Evolutionary conservation across 176 grass and related monocot genomes (phyloP).

Genomic region (Pontederia paniculata): DNA sequence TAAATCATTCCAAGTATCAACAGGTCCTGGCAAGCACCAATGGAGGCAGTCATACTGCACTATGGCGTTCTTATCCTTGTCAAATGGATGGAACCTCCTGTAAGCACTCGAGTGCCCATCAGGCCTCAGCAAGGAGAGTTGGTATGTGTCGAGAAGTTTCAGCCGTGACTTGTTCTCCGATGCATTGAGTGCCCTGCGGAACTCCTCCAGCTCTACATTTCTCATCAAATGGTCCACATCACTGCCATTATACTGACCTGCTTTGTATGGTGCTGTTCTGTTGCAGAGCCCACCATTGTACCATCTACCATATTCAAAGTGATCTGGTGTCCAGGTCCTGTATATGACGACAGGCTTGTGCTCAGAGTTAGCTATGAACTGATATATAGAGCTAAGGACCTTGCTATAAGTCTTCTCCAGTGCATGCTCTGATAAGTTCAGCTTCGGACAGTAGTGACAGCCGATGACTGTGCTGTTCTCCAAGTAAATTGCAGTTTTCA

Average conservation of each 20-base stretch:
- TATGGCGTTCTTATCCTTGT: conserved; percentile 26
- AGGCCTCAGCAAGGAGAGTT: conserved; percentile 42
- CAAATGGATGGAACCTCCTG: conserved; percentile 45
- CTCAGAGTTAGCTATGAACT: not conserved
- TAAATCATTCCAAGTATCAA: conserved; percentile 78
- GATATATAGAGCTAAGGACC: conserved; percentile 18
- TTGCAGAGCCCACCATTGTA: conserved; percentile 49
- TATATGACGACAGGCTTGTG: conserved; percentile 41
- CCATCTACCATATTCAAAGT: conserved; percentile 75
- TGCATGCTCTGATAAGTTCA: conserved; percentile 54
- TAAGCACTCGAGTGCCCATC: conserved; percentile 69
- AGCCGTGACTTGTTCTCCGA: conserved; percentile 26
- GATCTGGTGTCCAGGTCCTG: conserved; percentile 72
- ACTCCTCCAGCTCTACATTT: conserved; percentile 37
- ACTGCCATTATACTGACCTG: conserved; percentile 35
- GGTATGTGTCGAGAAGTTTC: conserved; percentile 39
- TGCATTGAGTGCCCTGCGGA: conserved; percentile 10
- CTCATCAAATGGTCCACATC: conserved; percentile 60
- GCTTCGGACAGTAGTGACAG: conserved; percentile 73
- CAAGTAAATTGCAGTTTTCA: conserved; percentile 69
- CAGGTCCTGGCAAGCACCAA: conserved; percentile 78
- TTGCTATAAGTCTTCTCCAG: conserved; percentile 45
- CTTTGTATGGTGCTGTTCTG: conserved; percentile 41
- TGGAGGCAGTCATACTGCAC: conserved; percentile 82
- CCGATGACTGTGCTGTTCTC: conserved; percentile 43